phyloP scores from a whole-genome alignment of 148 eudicot genomes.

The Rhododendron griersonianum region DNA sequence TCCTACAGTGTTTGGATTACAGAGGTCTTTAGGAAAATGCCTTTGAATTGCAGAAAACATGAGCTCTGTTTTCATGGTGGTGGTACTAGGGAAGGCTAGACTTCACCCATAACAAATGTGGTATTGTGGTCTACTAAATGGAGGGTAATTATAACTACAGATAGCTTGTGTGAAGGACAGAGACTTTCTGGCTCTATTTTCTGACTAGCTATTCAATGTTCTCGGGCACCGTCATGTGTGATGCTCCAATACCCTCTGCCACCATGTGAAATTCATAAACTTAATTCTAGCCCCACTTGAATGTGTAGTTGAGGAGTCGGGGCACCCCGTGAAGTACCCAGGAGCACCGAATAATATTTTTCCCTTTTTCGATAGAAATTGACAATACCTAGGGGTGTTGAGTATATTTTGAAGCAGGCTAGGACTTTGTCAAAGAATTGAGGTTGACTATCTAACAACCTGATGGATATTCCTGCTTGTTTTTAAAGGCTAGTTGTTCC shows the following conservation, averaged over 20 bases:
- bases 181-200: not conserved
- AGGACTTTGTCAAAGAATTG: not conserved
- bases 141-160: not conserved
- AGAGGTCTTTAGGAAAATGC: not conserved
- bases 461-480: not conserved
- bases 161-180: not conserved
- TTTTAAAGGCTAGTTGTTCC: not conserved
- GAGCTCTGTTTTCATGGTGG: not conserved
- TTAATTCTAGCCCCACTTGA: not conserved
- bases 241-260: not conserved
- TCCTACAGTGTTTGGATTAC: not conserved
- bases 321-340: not conserved
- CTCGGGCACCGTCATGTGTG: not conserved
- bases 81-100: not conserved
- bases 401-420: not conserved
- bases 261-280: not conserved
- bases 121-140: not conserved
- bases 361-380: no score
- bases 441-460: not conserved
- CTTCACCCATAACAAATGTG: not conserved
- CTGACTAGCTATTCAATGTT: not conserved
- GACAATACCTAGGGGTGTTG: not conserved
- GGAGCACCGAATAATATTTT: not conserved
- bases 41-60: not conserved
- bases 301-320: not conserved